Base-by-base conservation (phyloP, 2,329 filamentous ascomycete species). In the Xylaria sp. region DNA sequence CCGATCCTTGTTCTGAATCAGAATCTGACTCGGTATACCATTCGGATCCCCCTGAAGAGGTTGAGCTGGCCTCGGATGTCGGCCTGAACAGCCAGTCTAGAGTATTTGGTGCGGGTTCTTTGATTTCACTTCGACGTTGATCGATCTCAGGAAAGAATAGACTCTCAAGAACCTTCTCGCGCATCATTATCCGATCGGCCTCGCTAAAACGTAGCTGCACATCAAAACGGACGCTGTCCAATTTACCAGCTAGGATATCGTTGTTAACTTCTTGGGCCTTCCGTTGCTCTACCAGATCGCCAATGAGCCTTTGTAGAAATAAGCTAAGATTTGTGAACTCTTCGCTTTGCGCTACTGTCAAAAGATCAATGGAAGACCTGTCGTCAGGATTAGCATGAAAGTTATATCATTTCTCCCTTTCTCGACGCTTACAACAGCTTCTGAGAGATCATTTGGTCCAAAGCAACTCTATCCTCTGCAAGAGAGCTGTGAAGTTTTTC, bases 101-200 rank as follows among this genome's bases (percentile, higher is more conserved):
- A 28, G 48, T 51, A n/a, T 31, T 4, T 17, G 48, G 48, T 17
- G 48, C 48, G 3, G 48, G 48, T 17, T 51, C 48, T 28, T 31
- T 51, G 13, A 51, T 51, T 17, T 17, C 13, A 3, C 23, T 17
- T 31, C 3, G 23, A 13, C 48, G 23, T 26, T 31, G 13, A 15
- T 51, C 26, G 28, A 51, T 51, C 15, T 51, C 26, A 26, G 48
- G 48, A 9, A 51, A 51, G 48, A 51, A 51, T 31, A 51, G 15
- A 51, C 48, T 51, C 2, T 17, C 26, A 2, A 51, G 23, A 26
- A 51, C 7, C 7, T 51, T 51, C 13, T 51, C 26, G 13, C 48
- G 48, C 48, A 51, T 51, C 48, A 28, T 31, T 13, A 9, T 17
- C 26, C 48, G 48, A n/a, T 31, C 26, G 1, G 13, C 13, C 13